Conservation (phyloP, 148 eudicot genomes). For the Salicornia ramosissima region DNA sequence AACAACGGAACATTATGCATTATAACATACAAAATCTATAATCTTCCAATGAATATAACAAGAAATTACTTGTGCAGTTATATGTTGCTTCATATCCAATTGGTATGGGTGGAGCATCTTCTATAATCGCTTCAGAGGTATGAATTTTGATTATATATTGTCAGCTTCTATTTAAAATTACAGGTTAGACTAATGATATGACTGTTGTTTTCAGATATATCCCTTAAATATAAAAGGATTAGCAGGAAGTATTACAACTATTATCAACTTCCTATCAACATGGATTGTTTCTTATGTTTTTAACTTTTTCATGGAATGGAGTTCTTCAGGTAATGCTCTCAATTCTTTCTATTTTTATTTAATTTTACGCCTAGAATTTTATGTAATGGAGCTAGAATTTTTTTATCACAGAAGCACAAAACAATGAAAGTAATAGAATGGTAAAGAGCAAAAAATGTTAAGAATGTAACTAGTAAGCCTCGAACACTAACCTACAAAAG, state of each 20-base stretch:
- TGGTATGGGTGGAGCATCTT: slow-evolving; percentile 23
- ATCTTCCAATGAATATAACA: neutral
- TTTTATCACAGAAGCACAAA: too few relatives aligned
- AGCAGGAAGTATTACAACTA: slow-evolving; percentile 26
- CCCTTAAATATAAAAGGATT: slow-evolving; percentile 29
- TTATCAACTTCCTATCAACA: slow-evolving; percentile 7
- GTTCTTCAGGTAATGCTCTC: slow-evolving; percentile 27
- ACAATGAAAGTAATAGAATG: too few relatives aligned
- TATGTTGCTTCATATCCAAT: slow-evolving; percentile 19
- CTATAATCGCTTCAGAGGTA: slow-evolving; percentile 27
- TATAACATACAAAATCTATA: neutral
- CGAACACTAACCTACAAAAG: too few relatives aligned
- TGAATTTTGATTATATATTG: neutral
- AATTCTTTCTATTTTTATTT: neutral
- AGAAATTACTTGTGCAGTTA: slow-evolving; percentile 10
- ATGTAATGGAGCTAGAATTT: too few relatives aligned
- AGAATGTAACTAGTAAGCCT: too few relatives aligned
- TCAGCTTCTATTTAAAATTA: neutral
- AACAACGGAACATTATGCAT: too few relatives aligned
- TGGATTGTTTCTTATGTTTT: slow-evolving; percentile 31
- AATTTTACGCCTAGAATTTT: too few relatives aligned
- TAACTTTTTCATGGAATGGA: slow-evolving; percentile 33
- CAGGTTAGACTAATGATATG: neutral
- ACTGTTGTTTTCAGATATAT: slow-evolving; percentile 23
- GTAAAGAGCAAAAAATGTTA: too few relatives aligned